Base-by-base conservation (phyloP, 1,284 basidiomycete species). In the Porogramme epimiltina region DNA sequence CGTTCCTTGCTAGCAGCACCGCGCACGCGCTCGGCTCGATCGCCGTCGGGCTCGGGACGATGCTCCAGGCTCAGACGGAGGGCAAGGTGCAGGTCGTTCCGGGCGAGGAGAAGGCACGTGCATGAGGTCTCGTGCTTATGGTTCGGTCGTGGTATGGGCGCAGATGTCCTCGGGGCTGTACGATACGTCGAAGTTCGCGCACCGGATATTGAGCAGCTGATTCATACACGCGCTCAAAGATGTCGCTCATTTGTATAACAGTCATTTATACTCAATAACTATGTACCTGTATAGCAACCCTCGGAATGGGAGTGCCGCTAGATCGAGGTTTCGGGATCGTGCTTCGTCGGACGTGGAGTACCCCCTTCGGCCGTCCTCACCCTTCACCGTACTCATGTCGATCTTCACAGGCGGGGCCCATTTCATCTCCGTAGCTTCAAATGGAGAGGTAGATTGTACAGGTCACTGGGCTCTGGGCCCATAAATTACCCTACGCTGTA, bases 1-100 rank as follows among this genome's bases (percentile, higher is more conserved):
- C 85, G 0, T 72, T 87, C 54, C 74, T 90, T 28, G 87, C 87
- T 5, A 80, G 84, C 13, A 77, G 81, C 15, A 83, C 88, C 4
- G 85, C 80, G 15, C 87, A 90, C 59, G 87, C 88, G 1, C 81
- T 87, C 19, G 87, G 88, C 10, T 85, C 85, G 1, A 82, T 90
- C 48, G 88, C 86, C 1, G 78, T 90, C 2, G 87, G 86, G 3
- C 71, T 89, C 25, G 87, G 87, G 0, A 79, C 73, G 25, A 66
- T 75, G 66, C 68, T 82, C 38, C 58, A 62, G 51, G 52, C 59
- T 11, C 61, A 62, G 46, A 51, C 47, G 3, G 61, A 62, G 3
- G 61, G 62, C n/a, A 60, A 61, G 45, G 16, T 61, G 18, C 55
- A 62, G 26, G 52, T 59, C 38, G 36, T 39, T 16, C 51, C 43